Evolutionary conservation across 2,329 filamentous ascomycete genomes (phyloP), one percentile per base, ranked within the genome.

Genomic region (Pseudogymnoascus pannorum): DNA sequence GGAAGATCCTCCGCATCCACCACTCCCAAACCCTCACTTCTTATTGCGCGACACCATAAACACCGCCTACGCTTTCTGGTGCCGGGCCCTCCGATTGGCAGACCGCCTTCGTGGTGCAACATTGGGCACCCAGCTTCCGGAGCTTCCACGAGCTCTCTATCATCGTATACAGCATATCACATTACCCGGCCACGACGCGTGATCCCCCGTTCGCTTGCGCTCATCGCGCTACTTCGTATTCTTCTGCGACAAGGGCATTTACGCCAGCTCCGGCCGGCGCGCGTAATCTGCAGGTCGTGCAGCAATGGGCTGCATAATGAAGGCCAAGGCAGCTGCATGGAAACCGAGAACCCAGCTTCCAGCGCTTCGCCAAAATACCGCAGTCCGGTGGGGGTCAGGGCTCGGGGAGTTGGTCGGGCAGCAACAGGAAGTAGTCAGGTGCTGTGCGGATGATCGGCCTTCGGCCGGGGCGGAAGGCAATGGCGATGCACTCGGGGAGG

Each of bases 11-110:
- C 48, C n/a, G 5, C 24, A 51, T 54, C 48, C 48, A 54, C 48
- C 48, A 4, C 11, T 5, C 48, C 24, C 24, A 51, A 54, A 54
- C 24, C 8, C 48, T 54, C 26, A 18, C 24, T 18, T 31, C 24
- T 9, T 31, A 18, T 24, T 54, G 44, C 44, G 31, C 44, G 48
- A 31, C 48, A 54, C 48, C 8, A n/a, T n/a, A n/a, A n/a, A n/a
- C 5, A 18, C 2, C n/a, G 24, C 18, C 48, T 4, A 54, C 26
- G 24, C 48, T 22, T 16, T 54, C 24, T 54, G 48, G n/a, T 31
- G 48, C 48, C 48, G 48, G n/a, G 26, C 48, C n/a, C 16, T 54
- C 48, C 48, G 48, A 54, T 54, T 54, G 48, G 48, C n/a, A 54
- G 48, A 54, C 26, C 48, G 48, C 9, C 26, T 18, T 26, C 48